A percentile compares a stretch with the other conserved stretches of the same genome.
These are phyloP conservation scores for Backusella luteola DNA, from an alignment of 192 early-diverging fungal genomes.

Conservation along the genomic window DNA sequence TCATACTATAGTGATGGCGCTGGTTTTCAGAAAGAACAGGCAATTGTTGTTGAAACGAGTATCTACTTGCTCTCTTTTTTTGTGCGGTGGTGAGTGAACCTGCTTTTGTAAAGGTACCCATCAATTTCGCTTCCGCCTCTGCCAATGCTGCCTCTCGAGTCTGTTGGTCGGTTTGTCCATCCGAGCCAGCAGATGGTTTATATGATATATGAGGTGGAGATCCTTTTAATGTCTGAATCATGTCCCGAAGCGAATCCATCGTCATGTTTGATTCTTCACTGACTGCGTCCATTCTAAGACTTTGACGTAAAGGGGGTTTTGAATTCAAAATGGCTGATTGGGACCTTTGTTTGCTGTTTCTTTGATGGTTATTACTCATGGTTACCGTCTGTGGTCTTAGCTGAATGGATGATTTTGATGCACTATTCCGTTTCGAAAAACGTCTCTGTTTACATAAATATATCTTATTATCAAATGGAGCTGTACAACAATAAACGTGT, in stretches of 20 bases:
- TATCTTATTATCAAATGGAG: neutral
- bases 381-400: neutral
- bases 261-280: slow-evolving; percentile 39
- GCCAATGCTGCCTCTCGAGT: slow-evolving; percentile 36
- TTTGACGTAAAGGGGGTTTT: slow-evolving; percentile 14
- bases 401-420: neutral
- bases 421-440: neutral
- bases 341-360: slow-evolving; percentile 15
- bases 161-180: neutral
- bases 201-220: slow-evolving; percentile 32
- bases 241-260: slow-evolving; percentile 49
- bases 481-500: neutral
- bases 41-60: slow-evolving; percentile 8
- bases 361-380: neutral
- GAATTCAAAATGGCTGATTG: slow-evolving; percentile 25
- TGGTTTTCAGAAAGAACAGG: slow-evolving; percentile 11
- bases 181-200: slow-evolving; percentile 7
- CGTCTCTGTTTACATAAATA: neutral
- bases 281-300: slow-evolving; percentile 19
- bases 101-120: slow-evolving; percentile 32
- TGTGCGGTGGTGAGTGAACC: neutral
- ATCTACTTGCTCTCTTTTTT: slow-evolving; percentile 11
- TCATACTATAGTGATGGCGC: neutral
- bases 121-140: slow-evolving; percentile 42
- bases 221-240: slow-evolving; percentile 50